Conservation (phyloP, 1,284 basidiomycete species). For the Tylopilus sp. region DNA sequence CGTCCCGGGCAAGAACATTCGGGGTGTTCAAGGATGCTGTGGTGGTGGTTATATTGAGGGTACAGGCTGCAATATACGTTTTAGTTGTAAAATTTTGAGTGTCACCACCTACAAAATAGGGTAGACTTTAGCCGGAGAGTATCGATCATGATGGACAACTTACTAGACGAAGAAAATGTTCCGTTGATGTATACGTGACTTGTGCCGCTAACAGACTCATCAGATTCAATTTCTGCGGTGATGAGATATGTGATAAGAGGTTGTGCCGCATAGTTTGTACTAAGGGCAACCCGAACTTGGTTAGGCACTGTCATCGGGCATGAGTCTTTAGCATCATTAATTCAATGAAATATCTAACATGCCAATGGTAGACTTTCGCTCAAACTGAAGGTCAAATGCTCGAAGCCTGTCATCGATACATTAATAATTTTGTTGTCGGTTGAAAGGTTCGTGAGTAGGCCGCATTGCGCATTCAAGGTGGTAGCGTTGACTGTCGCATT, state of each 20-base stretch:
- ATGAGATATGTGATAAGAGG: conserved; percentile 1
- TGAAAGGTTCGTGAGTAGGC: conserved; percentile 6
- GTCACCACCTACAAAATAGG: background rate
- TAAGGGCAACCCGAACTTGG: background rate
- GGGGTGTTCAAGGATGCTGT: background rate
- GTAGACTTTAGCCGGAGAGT: too few relatives aligned
- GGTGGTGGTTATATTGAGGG: background rate
- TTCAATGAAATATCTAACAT: background rate
- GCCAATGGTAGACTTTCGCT: background rate
- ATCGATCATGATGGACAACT: background rate
- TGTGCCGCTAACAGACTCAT: background rate
- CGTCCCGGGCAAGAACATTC: background rate
- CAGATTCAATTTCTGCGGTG: background rate
- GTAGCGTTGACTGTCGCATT: conserved; percentile 3
- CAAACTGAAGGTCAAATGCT: background rate
- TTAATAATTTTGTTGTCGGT: background rate
- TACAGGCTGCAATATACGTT: background rate
- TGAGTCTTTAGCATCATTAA: background rate
- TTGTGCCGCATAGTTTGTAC: background rate
- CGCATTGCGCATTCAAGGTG: conserved; percentile 1
- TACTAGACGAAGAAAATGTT: background rate
- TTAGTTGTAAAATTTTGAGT: background rate
- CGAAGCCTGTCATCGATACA: background rate
- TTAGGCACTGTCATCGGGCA: background rate
- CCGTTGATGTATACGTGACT: conserved; percentile 2